Evolutionary conservation across 73 alveolate genomes (phyloP), one percentile per base, ranked within the genome.

Genomic region (Effrenium voratum): DNA sequence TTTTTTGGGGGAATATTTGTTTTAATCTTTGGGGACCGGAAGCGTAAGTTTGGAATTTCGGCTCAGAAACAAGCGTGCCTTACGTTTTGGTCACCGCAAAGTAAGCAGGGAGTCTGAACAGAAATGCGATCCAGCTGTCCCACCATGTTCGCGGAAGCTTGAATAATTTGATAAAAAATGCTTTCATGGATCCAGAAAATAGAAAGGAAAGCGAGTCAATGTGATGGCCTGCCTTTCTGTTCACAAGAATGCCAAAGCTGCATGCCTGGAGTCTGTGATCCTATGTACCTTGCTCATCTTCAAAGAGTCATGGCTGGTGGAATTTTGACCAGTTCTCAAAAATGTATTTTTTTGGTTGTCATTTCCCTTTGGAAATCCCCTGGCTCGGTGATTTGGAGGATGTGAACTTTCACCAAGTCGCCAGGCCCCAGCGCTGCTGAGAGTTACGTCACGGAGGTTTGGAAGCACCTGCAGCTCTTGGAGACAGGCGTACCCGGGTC

Each of bases 391-490:
- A 8, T 52, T 52, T 19, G 63, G 63, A 52, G 63, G 46, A 70
- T 4, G 43, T 70, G 46, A 19, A 45, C 45, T 32, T 34, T 26
- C 30, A 43, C 2, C 41, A 32, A 40, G n/a, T 3, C 50, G 46
- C 92, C 75, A 46, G 92, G 73, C 19, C 13, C n/a, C 4, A 24
- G 19, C 26, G 92, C 75, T 3, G 91, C 91, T 0, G 92, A 82
- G 28, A 22, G 41, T 1, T 82, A 82, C 52, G 34, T 82, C 41
- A 32, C 76, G 52, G 50, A 32, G n/a, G 92, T 82, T 19, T 50
- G 75, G 76, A 34, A 24, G 24, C 73, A 47, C 34, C 50, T 82
- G 92, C 40, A 82, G 24, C 32, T 5, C 1, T 44, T 76, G 87
- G 87, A 43, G 55, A 3, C 36, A 19, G 52, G n/a, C n/a, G n/a